Evolutionary conservation across 148 eudicot species (phyloP), one percentile per base, ranked within the genome.

Genomic region (Vaccinium corymbosum): DNA sequence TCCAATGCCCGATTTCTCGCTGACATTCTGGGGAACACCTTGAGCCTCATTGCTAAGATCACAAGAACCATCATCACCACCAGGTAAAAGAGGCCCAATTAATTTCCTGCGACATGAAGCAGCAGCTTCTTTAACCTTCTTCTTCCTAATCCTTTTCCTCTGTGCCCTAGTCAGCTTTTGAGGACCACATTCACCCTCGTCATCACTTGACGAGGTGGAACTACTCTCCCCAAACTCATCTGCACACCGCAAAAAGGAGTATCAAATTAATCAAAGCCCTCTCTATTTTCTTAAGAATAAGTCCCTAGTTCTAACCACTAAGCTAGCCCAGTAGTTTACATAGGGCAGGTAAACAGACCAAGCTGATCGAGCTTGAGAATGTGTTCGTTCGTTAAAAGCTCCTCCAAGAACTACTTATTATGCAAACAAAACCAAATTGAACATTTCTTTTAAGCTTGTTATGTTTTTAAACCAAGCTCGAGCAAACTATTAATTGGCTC

Each of bases 111-210:
- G 88, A 8, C 74, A 75, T 1, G 85, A 82, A 80, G 86, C 81
- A 80, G 86, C 81, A 16, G 87, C 82, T 88, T 85, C 86, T 84
- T 87, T 90, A 25, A 92, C 89, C 84, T 88, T 92, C 85, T 86
- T 92, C 86, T 81, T 92, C 48, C 93, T 89, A 83, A 92, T 80
- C 86, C 91, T 84, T 87, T 92, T 92, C 84, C 93, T 86, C 83
- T 91, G 92, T 12, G 94, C 90, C 85, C 94, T 89, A 32, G 89
- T 87, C 35, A 90, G 86, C 82, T 89, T 92, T 80, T 73, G 59
- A n/a, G 81, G 19, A 35, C 84, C 91, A 49, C 66, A 32, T 19
- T 90, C 89, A 38, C 38, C 84, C 35, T 53, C 82, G 6, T 86
- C 89, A 7, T 46, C 85, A 51, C 84, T 72, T 20, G 81, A 84